Base-by-base conservation (phyloP, 225 moss, liverwort and hornwort genomes). In the Neckera pumila region DNA sequence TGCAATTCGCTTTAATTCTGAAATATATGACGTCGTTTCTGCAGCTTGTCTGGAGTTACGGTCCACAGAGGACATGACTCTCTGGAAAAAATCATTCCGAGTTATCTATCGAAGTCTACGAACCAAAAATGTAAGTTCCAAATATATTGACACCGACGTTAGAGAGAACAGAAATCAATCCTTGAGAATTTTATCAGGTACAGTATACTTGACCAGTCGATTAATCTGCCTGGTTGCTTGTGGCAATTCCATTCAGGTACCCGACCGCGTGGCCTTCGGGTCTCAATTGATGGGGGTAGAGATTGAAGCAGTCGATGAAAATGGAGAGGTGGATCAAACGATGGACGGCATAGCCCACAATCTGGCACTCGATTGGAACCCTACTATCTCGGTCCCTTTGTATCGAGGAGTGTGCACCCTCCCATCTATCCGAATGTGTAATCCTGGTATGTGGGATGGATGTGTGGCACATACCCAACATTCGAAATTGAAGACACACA, bases 241-340 rank as follows among this genome's bases (percentile, higher is more conserved):
- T 27, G 45, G 54, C 16, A 6, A 62, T 85, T 53, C 42, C 17
- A 26, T 76, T 53, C 82, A 92, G 91, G 85, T 56, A 30, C 91
- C 90, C 13, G 71, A 86, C 4, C 17, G 26, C 11, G 45, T 86
- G 10, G 28, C 42, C 72, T 76, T 30, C 30, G 92, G 88, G n/a
- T 86, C 88, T 65, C 81, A 81, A 40, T 47, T 93, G 54, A 67
- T 20, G n/a, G 86, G 84, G 40, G 17, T 91, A 17, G 45, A 76
- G 67, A 65, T 92, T 23, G 90, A 92, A 88, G 90, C 84, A 19
- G 84, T 91, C 66, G 92, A 91, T 78, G 89, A 88, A 54, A 77
- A 78, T 71, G 89, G 88, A 25, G n/a, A 82, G 58, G 85, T 92
- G 38, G 93, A 93, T 88, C 70, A 58, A 10, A 36, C 69, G 2